Evolutionary conservation across 2,329 filamentous ascomycete species (phyloP).

Genomic region (Tolypocladium endophyticum): DNA sequence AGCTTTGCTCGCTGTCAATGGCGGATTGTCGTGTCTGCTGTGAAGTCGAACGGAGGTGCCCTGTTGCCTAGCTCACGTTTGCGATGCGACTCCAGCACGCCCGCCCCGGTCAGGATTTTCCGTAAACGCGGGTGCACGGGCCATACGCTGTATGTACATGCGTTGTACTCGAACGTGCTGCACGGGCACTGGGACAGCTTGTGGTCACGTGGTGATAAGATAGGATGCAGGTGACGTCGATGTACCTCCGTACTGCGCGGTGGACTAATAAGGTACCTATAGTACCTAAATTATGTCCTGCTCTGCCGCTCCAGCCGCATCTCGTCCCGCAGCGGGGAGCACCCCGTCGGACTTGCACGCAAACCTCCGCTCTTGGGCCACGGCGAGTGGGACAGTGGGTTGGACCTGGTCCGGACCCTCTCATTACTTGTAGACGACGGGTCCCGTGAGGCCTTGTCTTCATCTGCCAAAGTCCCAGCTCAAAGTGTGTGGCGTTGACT

Average conservation of each 20-base stretch:
- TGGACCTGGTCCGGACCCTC: not conserved
- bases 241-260: no score
- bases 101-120: constrained; percentile 12
- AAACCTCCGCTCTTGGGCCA: not conserved
- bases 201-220: constrained; percentile 1
- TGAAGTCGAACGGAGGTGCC: not conserved
- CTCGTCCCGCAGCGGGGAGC: constrained; percentile 9
- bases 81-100: constrained; percentile 1
- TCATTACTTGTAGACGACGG: not conserved
- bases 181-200: not conserved
- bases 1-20: constrained; percentile 10
- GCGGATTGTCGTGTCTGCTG: constrained; percentile 1
- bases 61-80: not conserved
- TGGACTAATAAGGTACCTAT: no score
- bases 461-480: not conserved
- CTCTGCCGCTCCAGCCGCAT: not conserved
- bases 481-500: not conserved
- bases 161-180: no score
- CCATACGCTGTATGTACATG: not conserved
- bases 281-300: no score
- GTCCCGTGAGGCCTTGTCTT: not conserved
- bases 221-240: not conserved
- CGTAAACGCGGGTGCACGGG: constrained; percentile 3
- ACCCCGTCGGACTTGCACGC: constrained; percentile 6
- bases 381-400: not conserved